A percentile compares a stretch with the other conserved stretches of the same genome.
Evolutionary conservation across 768 basidiomycete genomes (phyloP).

Genomic region (Lentinula boryana): DNA sequence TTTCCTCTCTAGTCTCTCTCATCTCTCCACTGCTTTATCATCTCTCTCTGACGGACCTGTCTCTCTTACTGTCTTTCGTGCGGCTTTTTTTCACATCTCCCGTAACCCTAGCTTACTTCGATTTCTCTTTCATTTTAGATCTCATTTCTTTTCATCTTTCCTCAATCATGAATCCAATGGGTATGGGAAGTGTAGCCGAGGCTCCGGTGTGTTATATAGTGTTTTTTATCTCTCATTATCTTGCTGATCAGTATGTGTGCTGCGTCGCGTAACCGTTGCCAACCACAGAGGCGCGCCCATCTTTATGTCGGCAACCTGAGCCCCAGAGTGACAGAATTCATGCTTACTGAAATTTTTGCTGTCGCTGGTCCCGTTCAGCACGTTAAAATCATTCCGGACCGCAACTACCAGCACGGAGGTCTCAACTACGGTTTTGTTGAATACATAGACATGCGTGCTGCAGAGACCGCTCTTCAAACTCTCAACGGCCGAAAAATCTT

Average conservation of each 20-base stretch:
- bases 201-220: conserved; percentile 57
- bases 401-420: conserved; percentile 98
- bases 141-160: conserved; percentile 47
- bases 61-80: conserved; percentile 52
- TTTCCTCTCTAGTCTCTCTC: conserved; percentile 34
- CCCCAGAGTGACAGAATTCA: conserved; percentile 97
- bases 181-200: conserved; percentile 65
- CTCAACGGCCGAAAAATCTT: conserved; percentile 99
- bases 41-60: conserved; percentile 52
- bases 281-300: conserved; percentile 79
- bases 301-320: conserved; percentile 98
- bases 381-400: conserved; percentile 99
- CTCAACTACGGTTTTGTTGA: conserved; percentile 99
- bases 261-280: conserved; percentile 16
- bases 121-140: conserved; percentile 25
- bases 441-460: conserved; percentile 97
- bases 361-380: conserved; percentile 96
- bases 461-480: conserved; percentile 97
- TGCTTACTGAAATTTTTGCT: conserved; percentile 97
- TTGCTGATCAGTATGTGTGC: conserved; percentile 20
- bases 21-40: conserved; percentile 29
- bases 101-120: conserved; percentile 17
- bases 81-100: conserved; percentile 30
- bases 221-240: conserved; percentile 16
- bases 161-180: conserved; percentile 73